Evolutionary conservation across 306 rosid genomes (phyloP).

Genomic region (Cicer yamashitae): DNA sequence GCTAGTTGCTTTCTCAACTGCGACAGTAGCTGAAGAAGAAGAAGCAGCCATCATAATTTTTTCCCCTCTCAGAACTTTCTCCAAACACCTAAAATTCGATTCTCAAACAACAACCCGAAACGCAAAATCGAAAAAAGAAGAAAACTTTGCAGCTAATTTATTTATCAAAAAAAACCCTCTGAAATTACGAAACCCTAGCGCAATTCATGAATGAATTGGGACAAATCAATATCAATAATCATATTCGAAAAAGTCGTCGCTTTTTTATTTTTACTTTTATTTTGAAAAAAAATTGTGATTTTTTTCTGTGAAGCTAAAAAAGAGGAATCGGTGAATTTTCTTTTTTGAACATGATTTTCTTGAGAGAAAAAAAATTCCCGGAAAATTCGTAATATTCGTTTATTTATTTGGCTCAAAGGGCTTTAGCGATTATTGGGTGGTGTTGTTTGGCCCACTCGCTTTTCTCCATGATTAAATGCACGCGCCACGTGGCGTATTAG

Average conservation of each 20-base stretch:
- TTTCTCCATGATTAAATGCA: neutral
- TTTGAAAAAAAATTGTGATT: neutral
- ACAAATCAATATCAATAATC: neutral
- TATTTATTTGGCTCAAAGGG: conserved; percentile 25
- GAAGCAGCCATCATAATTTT: conserved; percentile 52
- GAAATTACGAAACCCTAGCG: conserved; percentile 61
- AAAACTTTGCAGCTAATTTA: conserved; percentile 32
- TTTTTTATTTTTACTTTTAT: conserved; percentile 15
- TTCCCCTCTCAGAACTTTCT: conserved; percentile 39
- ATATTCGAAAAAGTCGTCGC: conserved; percentile 40
- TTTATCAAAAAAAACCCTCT: conserved; percentile 1
- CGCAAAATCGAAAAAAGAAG: conserved; percentile 21
- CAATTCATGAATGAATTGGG: conserved; percentile 43
- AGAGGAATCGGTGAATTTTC: conserved; percentile 35
- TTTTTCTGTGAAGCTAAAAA: conserved; percentile 22
- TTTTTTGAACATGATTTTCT: conserved; percentile 31
- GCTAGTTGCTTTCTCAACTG: conserved; percentile 99
- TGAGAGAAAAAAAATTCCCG: conserved; percentile 35
- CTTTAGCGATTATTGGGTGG: conserved; percentile 44
- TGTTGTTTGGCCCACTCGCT: conserved; percentile 38
- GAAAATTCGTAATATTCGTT: conserved; percentile 53
- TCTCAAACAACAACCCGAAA: conserved; percentile 30
- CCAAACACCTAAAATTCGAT: conserved; percentile 34
- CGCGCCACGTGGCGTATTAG: conserved; percentile 47
- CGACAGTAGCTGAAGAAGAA: conserved; percentile 89